Base-by-base conservation (phyloP, 331 rosid genomes). In the Stylosanthes scabra region DNA sequence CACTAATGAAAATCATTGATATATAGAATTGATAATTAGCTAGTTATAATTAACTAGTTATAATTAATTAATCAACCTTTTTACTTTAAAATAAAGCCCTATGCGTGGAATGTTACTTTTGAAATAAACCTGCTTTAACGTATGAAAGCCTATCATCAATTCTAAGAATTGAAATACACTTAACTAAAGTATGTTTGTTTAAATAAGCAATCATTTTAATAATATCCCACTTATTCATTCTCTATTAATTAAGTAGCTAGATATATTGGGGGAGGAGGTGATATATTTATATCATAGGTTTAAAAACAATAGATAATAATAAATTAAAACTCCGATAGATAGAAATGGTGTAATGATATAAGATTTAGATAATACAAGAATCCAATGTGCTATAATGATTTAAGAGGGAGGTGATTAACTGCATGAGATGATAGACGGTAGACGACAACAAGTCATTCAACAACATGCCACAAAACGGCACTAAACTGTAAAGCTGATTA, bases 21-120 rank as follows among this genome's bases (percentile, higher is more conserved):
- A n/a, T n/a, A 65, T 46, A 66, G 14, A n/a, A 12, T 12, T 65
- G 58, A 65, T 65, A 65, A 39, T 3, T n/a, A n/a, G n/a, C n/a
- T n/a, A 39, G 27, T 12, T 27, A 28, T 31, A n/a, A n/a, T n/a
- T n/a, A n/a, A n/a, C n/a, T n/a, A n/a, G n/a, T n/a, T n/a, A n/a
- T n/a, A 65, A 39, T 3, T n/a, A 39, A 45, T 12, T 27, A 28
- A 47, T 66, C 12, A 40, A 63, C 15, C 3, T 16, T 13, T 41
- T 34, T 31, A 2, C 0, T 31, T 31, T n/a, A 3, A 4, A 5
- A 47, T 51, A n/a, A n/a, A n/a, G n/a, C n/a, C n/a, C n/a, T n/a
- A n/a, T n/a, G n/a, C n/a, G 28, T 62, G 31, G 27, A 14, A 28
- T 37, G 6, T 10, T 15, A 59, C 3, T 49, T 49, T 15, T 46